Conservation (phyloP, 78 protist genomes). For the Salpingoeca rosetta region DNA sequence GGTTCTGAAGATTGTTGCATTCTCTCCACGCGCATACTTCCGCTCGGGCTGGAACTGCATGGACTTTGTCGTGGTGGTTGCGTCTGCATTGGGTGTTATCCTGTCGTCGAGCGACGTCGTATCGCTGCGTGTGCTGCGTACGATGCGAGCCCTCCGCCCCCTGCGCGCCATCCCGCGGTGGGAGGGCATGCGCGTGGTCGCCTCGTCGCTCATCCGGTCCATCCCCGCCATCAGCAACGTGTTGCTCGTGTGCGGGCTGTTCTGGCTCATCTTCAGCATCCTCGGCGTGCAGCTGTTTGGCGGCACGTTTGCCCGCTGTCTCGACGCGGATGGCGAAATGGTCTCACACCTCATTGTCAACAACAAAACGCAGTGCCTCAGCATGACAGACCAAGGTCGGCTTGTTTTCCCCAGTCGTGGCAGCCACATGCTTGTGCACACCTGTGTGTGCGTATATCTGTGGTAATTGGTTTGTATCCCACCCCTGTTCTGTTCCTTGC, state of each 20-base stretch:
- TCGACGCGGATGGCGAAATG: conserved; percentile 1
- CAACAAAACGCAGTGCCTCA: no score
- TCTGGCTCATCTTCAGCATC: conserved; percentile 29
- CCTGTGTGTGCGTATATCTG: no score
- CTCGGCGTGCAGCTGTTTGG: conserved; percentile 39
- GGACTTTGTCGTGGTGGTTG: conserved; percentile 4
- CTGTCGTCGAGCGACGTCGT: background rate
- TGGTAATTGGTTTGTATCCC: no score
- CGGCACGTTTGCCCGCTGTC: conserved; percentile 11
- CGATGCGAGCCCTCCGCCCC: conserved; percentile 2
- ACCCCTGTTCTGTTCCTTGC: no score
- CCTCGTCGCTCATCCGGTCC: background rate
- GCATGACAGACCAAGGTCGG: background rate
- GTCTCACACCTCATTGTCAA: background rate
- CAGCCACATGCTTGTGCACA: no score
- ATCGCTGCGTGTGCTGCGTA: conserved; percentile 9
- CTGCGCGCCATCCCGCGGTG: no score
- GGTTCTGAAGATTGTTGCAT: background rate
- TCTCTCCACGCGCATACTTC: background rate
- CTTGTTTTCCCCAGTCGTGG: background rate
- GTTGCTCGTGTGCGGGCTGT: conserved; percentile 1
- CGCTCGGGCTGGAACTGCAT: conserved; percentile 7
- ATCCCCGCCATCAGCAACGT: conserved; percentile 37
- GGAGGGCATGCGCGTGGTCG: no score
- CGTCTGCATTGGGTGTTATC: background rate